Evolutionary conservation across 495 filamentous ascomycete genomes (phyloP).

Genomic region (Cercophora scortea): DNA sequence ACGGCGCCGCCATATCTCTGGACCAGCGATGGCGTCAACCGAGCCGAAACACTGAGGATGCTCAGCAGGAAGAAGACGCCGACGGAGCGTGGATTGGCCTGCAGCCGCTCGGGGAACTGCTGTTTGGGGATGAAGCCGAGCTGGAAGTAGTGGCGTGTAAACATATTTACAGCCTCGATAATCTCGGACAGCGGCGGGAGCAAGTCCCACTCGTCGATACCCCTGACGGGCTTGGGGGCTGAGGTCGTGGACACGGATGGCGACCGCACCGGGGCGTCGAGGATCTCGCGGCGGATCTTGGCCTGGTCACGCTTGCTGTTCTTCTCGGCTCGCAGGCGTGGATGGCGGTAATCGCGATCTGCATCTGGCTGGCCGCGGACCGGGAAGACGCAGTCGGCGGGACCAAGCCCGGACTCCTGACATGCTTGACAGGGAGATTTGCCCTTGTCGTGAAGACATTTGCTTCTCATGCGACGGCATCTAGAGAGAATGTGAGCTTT

Average conservation of each 20-base stretch:
- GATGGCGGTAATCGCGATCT: conserved; percentile 40
- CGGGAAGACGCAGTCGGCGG: conserved; percentile 37
- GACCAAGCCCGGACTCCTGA: conserved; percentile 29
- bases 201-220: conserved; percentile 35
- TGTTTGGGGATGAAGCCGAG: conserved; percentile 46
- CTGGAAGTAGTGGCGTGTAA: conserved; percentile 41
- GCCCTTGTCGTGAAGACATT: conserved; percentile 39
- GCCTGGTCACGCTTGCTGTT: conserved; percentile 24
- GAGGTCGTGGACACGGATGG: conserved; percentile 11
- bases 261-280: conserved; percentile 18
- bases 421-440: conserved; percentile 36
- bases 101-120: conserved; percentile 33
- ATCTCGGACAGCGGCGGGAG: conserved; percentile 33
- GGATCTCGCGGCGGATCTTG: conserved; percentile 30
- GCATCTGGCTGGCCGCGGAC: conserved; percentile 34
- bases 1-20: conserved; percentile 34
- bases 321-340: conserved; percentile 35
- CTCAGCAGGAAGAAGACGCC: conserved; percentile 41
- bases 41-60: conserved; percentile 40
- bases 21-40: conserved; percentile 38
- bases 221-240: conserved; percentile 5
- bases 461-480: conserved; percentile 44
- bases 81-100: conserved; percentile 29
- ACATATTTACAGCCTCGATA: conserved; percentile 36
- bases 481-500: conserved; percentile 13